phyloP scores from a whole-genome alignment of 2,329 filamentous ascomycete genomes.

The Magnaporthiopsis incrustans region DNA sequence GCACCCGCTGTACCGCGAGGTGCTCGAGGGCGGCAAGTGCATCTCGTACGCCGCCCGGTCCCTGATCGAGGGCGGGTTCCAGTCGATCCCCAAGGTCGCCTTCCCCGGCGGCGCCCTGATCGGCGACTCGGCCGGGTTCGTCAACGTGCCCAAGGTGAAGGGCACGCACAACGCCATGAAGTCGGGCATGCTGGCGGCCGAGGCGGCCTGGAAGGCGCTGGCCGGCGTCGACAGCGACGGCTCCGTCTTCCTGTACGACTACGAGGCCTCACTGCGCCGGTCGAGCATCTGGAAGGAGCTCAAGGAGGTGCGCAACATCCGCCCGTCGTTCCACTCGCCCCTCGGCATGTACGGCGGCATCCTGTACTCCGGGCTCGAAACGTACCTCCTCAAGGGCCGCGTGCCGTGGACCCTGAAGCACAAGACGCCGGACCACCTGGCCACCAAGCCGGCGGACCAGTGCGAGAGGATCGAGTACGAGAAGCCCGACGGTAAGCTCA shows the following conservation, averaged over 20 bases:
- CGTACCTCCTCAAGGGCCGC: constrained; percentile 76
- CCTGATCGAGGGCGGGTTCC: constrained; percentile 89
- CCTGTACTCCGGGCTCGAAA: constrained; percentile 86
- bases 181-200: constrained; percentile 91
- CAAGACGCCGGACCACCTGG: constrained; percentile 64
- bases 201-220: constrained; percentile 78
- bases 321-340: constrained; percentile 83
- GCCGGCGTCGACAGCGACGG: constrained; percentile 17
- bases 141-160: constrained; percentile 98
- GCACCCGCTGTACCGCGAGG: constrained; percentile 79
- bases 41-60: constrained; percentile 92
- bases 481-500: constrained; percentile 91
- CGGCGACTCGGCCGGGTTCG: constrained; percentile 90
- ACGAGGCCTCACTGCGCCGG: constrained; percentile 79
- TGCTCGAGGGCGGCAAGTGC: constrained; percentile 94
- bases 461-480: constrained; percentile 90
- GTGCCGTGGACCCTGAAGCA: constrained; percentile 91
- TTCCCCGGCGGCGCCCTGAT: constrained; percentile 95
- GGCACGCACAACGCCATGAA: constrained; percentile 98
- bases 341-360: constrained; percentile 86
- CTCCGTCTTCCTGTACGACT: constrained; percentile 86
- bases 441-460: constrained; percentile 71
- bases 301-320: constrained; percentile 93
- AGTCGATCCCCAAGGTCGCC: constrained; percentile 93
- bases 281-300: constrained; percentile 92